Evolutionary conservation across 2,329 filamentous ascomycete genomes (phyloP), one percentile per base, ranked within the genome.

Genomic region (Zymoseptoria brevis): DNA sequence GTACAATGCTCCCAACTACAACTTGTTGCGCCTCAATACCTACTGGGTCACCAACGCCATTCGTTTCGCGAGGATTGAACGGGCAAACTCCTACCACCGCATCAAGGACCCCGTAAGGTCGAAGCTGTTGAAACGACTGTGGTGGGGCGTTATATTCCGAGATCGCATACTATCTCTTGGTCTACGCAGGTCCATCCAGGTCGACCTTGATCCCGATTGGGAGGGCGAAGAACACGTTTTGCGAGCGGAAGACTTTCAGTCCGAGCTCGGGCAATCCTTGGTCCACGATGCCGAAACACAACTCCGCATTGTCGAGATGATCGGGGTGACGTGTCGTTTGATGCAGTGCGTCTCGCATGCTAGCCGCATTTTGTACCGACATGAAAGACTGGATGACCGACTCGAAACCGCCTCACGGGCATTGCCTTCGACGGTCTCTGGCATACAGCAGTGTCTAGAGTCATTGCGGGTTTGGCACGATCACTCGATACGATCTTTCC

Each of bases 111-210:
- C 35, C 6, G 41, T 48, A 3, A 51, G 24, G 19, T 45, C 53
- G 11, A 50, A 9, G 8, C n/a, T 61, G 3, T 24, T 61, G 52
- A 58, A 61, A 29, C 59, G 59, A 8, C 19, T 61, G 3, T 61
- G 59, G 59, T 61, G 56, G 59, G 48, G 52, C 9, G 56, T 61
- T 5, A 22, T 61, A n/a, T 61, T 61, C 19, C 59, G 59, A 21
- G 59, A 61, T 41, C 56, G 49, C 19, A 58, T 57, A 9, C 35
- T 58, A 21, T 57, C 56, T 1, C 53, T 61, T 8, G 54, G 58
- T 9, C 24, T 56, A 16, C 58, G 58, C 9, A 54, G 58, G 4
- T 30, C 29, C 8, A 24, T 53, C 13, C 54, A 60, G 24, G 30
- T 54, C 11, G 41, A 50, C 6, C 29, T 22, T 16, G 30, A 54